Evolutionary conservation across 106 monocot species (phyloP), one percentile per base, ranked within the genome.

Genomic region (Allium cepa): DNA sequence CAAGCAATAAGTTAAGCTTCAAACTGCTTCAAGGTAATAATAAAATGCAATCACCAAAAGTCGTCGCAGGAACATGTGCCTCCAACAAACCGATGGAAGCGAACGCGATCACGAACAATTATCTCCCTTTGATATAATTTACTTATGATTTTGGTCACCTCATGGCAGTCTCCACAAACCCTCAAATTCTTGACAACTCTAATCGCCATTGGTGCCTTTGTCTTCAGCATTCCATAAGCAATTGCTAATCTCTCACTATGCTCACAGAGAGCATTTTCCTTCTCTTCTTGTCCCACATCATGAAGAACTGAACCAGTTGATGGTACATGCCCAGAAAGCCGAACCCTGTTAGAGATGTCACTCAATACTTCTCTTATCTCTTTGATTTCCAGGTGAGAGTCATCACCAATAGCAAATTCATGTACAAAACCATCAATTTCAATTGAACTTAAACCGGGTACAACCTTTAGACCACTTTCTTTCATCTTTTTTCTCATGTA

Each of bases 201-300:
- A 73, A 94, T 87, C 15, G 75, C 72, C 8, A 53, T 52, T 12
- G 86, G 94, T 11, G 84, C 65, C 47, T 52, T 72, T 6, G 84
- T 94, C 63, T 87, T 94, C 73, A 90, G 60, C 70, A 94, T 28
- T 17, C 94, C 94, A 72, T 68, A 90, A 59, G 94, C 94, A 79
- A 94, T 90, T 18, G 97, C 97, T 60, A 97, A 62, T 71, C 92
- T 89, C 63, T 97, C 97, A 71, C 97, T 97, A 66, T 97, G 97
- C 65, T 89, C 92, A 69, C 88, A 86, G 7, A 97, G 82, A 47
- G 97, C 81, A 69, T 69, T 79, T 69, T 80, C 87, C 55, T 92
- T 97, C 71, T 92, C 97, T 60, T 92, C 96, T 73, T 97, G 89
- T 68, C 75, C 86, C 17, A 88, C 86, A 77, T 97, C 92, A 81